These are phyloP conservation scores for Tylopilus sp. DNA, from an alignment of 1,284 basidiomycete genomes.

Conservation along the genomic window DNA sequence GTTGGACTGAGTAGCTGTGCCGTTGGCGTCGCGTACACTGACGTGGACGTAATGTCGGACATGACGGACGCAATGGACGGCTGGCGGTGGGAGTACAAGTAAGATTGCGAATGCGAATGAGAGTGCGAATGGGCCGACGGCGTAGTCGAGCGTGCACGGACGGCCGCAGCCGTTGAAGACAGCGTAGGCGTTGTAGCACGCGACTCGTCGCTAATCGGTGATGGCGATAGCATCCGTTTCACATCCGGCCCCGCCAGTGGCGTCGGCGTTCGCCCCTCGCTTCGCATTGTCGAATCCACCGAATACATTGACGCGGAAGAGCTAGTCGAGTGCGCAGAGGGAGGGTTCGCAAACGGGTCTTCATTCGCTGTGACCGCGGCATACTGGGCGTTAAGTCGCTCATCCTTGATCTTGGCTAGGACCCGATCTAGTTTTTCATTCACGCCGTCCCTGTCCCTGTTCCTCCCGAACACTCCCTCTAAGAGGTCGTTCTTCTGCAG, in stretches of 20 bases:
- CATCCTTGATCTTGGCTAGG: conserved; percentile 66
- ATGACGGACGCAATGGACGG: conserved; percentile 61
- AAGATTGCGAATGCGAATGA: conserved; percentile 14
- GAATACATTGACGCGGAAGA: conserved; percentile 56
- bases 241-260: conserved; percentile 22
- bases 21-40: conserved; percentile 48
- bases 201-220: conserved; percentile 22
- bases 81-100: conserved; percentile 39
- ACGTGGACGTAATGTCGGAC: conserved; percentile 44
- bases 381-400: conserved; percentile 31
- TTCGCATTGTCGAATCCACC: conserved; percentile 37
- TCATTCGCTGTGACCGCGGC: conserved; percentile 9
- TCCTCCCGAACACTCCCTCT: conserved; percentile 55
- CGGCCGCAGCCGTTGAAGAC: conserved; percentile 11
- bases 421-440: conserved; percentile 76
- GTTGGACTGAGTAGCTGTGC: conserved; percentile 34
- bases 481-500: conserved; percentile 56
- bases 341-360: conserved; percentile 23
- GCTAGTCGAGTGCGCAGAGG: conserved; percentile 35
- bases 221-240: conserved; percentile 26
- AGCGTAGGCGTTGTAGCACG: conserved; percentile 33
- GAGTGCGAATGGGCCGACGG: conserved; percentile 32
- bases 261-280: conserved; percentile 29
- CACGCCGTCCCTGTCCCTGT: conserved; percentile 54
- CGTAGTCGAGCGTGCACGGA: conserved; percentile 37